Conservation (phyloP, 371 early-diverging fungal genomes). For the Zychaea mexicana region DNA sequence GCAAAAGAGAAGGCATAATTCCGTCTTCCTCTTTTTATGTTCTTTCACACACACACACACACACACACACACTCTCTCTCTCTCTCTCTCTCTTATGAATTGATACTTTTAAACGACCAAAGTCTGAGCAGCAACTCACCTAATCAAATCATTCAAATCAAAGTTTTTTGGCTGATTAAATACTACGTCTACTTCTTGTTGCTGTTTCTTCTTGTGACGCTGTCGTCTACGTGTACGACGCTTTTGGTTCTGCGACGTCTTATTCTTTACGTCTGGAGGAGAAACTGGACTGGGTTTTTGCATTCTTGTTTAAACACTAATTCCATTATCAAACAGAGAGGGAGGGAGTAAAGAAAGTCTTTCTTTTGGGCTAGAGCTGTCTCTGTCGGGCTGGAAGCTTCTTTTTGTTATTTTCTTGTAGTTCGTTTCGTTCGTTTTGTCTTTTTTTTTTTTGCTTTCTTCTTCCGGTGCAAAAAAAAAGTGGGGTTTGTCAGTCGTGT, state of each 20-base stretch:
- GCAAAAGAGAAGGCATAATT: not conserved
- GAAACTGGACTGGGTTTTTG: constrained; percentile 19
- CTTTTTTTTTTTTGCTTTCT: not conserved
- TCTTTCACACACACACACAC: too few species aligned
- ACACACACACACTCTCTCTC: too few species aligned
- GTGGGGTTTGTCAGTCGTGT: not conserved
- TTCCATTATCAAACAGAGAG: constrained; percentile 16
- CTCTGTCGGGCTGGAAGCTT: too few species aligned
- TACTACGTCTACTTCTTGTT: constrained; percentile 3
- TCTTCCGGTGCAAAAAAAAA: too few species aligned
- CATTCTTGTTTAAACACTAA: constrained; percentile 20
- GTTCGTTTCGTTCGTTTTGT: not conserved
- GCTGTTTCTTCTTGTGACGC: constrained; percentile 26
- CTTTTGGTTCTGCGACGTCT: constrained; percentile 15
- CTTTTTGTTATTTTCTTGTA: too few species aligned
- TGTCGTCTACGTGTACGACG: constrained; percentile 33
- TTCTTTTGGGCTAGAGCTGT: too few species aligned
- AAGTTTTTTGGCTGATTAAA: constrained; percentile 7
- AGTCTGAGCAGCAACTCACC: constrained; percentile 18
- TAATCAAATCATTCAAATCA: constrained; percentile 28
- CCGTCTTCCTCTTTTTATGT: not conserved
- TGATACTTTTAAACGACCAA: too few species aligned
- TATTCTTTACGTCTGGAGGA: constrained; percentile 33
- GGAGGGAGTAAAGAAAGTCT: not conserved
- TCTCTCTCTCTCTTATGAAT: too few species aligned